phyloP scores from a whole-genome alignment of 768 basidiomycete species.

The Hydnomerulius pinastri region DNA sequence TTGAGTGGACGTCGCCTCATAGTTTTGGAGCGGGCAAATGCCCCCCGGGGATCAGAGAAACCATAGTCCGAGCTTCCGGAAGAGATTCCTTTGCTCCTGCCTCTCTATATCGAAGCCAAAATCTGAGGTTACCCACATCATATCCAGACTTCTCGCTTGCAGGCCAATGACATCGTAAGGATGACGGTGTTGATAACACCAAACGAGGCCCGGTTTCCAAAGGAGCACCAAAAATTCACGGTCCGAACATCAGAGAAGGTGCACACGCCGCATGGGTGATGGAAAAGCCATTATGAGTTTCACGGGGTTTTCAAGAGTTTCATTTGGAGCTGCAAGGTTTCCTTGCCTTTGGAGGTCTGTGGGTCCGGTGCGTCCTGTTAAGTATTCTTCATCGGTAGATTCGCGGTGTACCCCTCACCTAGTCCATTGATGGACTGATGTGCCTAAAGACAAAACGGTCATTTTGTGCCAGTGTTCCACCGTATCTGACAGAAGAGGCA shows the following conservation, averaged over 20 bases:
- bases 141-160: background rate
- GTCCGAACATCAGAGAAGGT: conserved; percentile 18
- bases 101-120: background rate
- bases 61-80: background rate
- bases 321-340: background rate
- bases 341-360: background rate
- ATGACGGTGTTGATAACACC: conserved; percentile 20
- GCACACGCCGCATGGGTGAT: conserved; percentile 10
- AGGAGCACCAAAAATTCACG: conserved; percentile 11
- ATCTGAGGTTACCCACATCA: background rate
- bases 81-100: background rate
- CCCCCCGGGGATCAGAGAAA: background rate
- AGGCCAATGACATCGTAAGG: background rate
- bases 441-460: background rate
- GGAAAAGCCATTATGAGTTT: conserved; percentile 4
- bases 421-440: conserved; percentile 14
- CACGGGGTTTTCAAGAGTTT: background rate
- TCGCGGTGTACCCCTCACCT: background rate
- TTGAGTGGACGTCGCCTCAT: background rate
- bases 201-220: conserved; percentile 6
- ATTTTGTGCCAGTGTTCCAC: conserved; percentile 7
- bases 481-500: conserved; percentile 5
- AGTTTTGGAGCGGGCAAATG: background rate
- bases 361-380: conserved; percentile 8
- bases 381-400: conserved; percentile 1